Evolutionary conservation across 192 early-diverging fungal genomes (phyloP).

Genomic region (Mortierella antarctica): DNA sequence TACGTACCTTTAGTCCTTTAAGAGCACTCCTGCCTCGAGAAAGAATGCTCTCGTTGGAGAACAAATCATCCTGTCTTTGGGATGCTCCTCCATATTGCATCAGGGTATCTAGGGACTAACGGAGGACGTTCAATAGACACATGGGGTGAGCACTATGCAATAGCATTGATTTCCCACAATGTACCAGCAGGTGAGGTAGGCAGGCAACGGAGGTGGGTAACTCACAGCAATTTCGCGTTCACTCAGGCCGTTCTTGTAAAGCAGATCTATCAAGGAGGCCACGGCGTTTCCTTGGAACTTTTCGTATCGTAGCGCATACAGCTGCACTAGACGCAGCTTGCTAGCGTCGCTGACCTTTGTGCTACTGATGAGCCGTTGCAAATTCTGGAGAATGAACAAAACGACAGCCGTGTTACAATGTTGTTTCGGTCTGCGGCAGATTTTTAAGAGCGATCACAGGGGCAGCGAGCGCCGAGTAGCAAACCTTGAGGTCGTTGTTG

Average conservation of each 20-base stretch:
- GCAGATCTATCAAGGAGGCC: conserved; percentile 75
- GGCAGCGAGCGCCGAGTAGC: not conserved
- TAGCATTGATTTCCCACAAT: not conserved
- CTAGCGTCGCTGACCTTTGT: conserved; percentile 74
- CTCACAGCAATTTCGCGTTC: conserved; percentile 78
- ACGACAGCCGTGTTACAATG: too few relatives aligned
- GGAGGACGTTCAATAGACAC: not conserved
- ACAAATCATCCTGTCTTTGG: conserved; percentile 89
- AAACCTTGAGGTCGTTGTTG: conserved; percentile 80
- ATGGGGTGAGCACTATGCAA: not conserved
- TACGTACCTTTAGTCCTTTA: conserved; percentile 86
- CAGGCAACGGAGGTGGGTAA: not conserved
- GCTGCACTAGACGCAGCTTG: conserved; percentile 82
- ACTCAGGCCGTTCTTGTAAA: conserved; percentile 78
- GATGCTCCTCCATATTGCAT: conserved; percentile 81
- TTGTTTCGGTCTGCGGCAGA: not conserved
- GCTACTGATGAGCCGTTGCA: conserved; percentile 78
- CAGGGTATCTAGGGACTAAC: conserved; percentile 74
- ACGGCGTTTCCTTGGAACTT: conserved; percentile 79
- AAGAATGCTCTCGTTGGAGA: conserved; percentile 89
- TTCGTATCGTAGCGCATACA: conserved; percentile 96
- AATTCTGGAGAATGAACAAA: conserved; percentile 51
- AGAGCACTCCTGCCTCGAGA: conserved; percentile 88
- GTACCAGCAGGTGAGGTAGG: not conserved
- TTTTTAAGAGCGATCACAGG: not conserved